Base-by-base conservation (phyloP, 257 asterid species). In the Rhazya stricta region DNA sequence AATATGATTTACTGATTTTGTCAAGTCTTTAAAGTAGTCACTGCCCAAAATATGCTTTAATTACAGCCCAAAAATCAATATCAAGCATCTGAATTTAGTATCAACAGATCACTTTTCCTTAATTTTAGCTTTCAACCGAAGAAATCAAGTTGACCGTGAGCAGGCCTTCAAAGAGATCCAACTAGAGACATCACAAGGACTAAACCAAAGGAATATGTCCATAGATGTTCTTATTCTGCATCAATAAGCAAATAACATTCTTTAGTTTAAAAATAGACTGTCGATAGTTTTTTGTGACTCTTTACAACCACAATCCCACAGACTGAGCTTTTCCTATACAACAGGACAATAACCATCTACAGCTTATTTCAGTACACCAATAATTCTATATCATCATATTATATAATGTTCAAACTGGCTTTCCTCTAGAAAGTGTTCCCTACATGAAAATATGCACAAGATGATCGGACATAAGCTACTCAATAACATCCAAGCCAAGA, bases 111-210 rank as follows among this genome's bases (percentile, higher is more conserved):
- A n/a, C n/a, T n/a, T n/a, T n/a, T n/a, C n/a, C n/a, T n/a, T n/a
- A n/a, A n/a, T n/a, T n/a, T n/a, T n/a, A n/a, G n/a, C n/a, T n/a
- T n/a, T n/a, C n/a, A n/a, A n/a, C n/a, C n/a, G n/a, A n/a, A n/a
- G n/a, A n/a, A n/a, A n/a, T n/a, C n/a, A n/a, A n/a, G n/a, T n/a
- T n/a, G n/a, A n/a, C n/a, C n/a, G n/a, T n/a, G n/a, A n/a, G n/a
- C n/a, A n/a, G n/a, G n/a, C n/a, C n/a, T n/a, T n/a, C n/a, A 84
- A 76, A 93, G 88, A 23, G 97, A 93, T 66, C 97, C 98, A 76
- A 89, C 84, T 75, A 93, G 80, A 79, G 98, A 88, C 97, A 91
- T 93, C 87, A 91, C 86, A 32, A 86, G 86, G 81, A 96, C 96
- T 93, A 81, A 83, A 78, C 72, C 32, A 67, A 72, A 42, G 61